These are phyloP conservation scores for Amphichorda felina DNA, from an alignment of 2,329 filamentous ascomycete genomes.

Conservation along the genomic window DNA sequence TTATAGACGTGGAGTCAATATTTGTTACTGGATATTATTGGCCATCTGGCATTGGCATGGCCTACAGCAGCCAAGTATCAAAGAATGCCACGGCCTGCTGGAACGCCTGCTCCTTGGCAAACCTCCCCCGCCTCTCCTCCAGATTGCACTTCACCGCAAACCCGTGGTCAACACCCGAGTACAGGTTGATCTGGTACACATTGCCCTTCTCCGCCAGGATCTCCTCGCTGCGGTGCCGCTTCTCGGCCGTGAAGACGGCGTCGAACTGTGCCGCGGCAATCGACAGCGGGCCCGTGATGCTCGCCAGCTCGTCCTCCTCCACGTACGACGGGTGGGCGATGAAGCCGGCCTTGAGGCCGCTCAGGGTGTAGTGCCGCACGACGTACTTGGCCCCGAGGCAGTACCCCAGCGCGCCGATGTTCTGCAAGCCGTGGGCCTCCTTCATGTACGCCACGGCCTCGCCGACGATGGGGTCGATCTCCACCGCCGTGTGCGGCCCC, in stretches of 20 bases:
- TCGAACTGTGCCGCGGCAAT: slow-evolving; percentile 56
- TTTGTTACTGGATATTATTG: too few species aligned
- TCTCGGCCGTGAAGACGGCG: slow-evolving; percentile 40
- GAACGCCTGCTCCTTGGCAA: slow-evolving; percentile 70
- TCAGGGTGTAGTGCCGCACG: slow-evolving; percentile 45
- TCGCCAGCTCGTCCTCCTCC: slow-evolving; percentile 43
- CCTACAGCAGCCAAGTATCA: slow-evolving; percentile 29
- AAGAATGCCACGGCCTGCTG: slow-evolving; percentile 68
- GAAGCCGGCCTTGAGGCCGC: slow-evolving; percentile 45
- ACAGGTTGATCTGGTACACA: slow-evolving; percentile 60
- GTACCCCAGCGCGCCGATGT: slow-evolving; percentile 47
- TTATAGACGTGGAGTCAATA: too few species aligned
- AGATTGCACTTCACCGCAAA: slow-evolving; percentile 60
- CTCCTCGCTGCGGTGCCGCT: slow-evolving; percentile 45
- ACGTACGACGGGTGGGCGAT: slow-evolving; percentile 55
- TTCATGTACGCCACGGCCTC: slow-evolving; percentile 40
- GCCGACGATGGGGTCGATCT: slow-evolving; percentile 20
- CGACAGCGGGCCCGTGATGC: slow-evolving; percentile 41
- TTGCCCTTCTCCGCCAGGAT: slow-evolving; percentile 39
- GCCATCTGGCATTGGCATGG: too few species aligned
- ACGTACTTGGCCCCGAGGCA: slow-evolving; percentile 62
- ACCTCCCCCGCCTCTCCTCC: slow-evolving; percentile 38
- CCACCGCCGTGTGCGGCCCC: slow-evolving; percentile 25
- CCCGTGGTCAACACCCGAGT: slow-evolving; percentile 57
- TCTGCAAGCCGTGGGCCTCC: slow-evolving; percentile 34